Base-by-base conservation (phyloP, 176 grass and related monocot genomes). In the Alopecurus myosuroides region DNA sequence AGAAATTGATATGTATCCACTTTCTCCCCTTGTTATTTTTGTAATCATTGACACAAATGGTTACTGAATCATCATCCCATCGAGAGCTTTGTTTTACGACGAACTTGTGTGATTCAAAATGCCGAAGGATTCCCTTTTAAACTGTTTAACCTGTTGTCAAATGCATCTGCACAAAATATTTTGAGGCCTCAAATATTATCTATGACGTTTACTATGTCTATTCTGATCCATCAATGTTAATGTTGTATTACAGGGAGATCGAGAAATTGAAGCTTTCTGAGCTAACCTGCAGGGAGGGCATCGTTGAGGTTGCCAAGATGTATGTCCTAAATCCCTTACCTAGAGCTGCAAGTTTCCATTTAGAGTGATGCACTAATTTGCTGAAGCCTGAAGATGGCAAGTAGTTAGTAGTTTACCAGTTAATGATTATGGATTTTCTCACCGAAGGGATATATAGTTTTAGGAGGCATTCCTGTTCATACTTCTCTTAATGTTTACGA, bases 261-360 rank as follows among this genome's bases (percentile, higher is more conserved):
- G 93, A 95, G 86, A 95, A 95, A 71, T 64, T 95, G 90, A 95
- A 95, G 80, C 90, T 95, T 48, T 90, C 85, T 82, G 93, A 95
- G 82, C 78, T 95, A 70, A 89, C 90, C 14, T 95, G 93, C 85
- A 92, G 90, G 69, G 88, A 92, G 82, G 93, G 93, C 64, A 86
- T 95, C 36, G 83, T 92, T 85, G 93, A 95, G 88, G 93, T 95
- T 79, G 93, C 93, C 48, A 90, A 89, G 41, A 92, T 90, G 90
- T 95, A 94, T 77, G 86, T 82, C 56, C 30, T 41, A 28, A 73
- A 29, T 42, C 40, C 46, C 82, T 76, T 74, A 17, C 57, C 17
- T 55, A 56, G 17, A 13, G 34, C 50, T 57, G 33, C 64, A 67
- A 49, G 17, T 48, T 46, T 46, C 1, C 4, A 20, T n/a, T 81